phyloP scores from a whole-genome alignment of 208 protist genomes.

The Wallacemonas collosoma region DNA sequence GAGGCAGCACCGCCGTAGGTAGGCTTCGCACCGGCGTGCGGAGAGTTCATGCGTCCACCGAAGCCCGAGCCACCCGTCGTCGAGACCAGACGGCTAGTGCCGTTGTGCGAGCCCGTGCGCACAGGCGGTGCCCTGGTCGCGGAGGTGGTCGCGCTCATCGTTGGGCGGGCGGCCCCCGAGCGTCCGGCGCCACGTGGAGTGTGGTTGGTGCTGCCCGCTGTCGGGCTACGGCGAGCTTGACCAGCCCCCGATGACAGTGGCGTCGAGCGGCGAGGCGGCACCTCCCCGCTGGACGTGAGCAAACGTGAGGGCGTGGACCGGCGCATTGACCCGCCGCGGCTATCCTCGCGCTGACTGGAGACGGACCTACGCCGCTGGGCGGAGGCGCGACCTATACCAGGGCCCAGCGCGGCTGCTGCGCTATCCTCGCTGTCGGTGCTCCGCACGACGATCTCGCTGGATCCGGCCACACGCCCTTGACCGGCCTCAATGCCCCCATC shows the following conservation, averaged over 20 bases:
- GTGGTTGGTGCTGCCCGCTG: background rate
- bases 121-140: background rate
- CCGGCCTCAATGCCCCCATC: conserved; percentile 39
- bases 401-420: background rate
- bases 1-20: background rate
- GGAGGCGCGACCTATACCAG: conserved; percentile 2
- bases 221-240: background rate
- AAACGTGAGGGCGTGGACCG: conserved; percentile 5
- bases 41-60: conserved; percentile 4
- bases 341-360: conserved; percentile 10
- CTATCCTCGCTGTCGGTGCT: conserved; percentile 15
- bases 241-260: background rate
- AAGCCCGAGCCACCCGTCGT: conserved; percentile 2
- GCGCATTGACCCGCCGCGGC: conserved; percentile 8
- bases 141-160: background rate
- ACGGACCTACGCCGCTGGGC: background rate
- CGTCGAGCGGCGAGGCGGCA: background rate
- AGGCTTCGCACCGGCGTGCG: background rate
- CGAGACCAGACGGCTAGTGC: background rate
- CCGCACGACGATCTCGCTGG: conserved; percentile 2
- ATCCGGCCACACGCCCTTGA: conserved; percentile 23
- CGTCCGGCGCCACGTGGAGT: background rate
- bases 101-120: conserved; percentile 4
- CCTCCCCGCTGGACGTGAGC: background rate
- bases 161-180: too few relatives aligned